Conservation (phyloP, 495 filamentous ascomycete genomes). For the Neurospora sp. region DNA sequence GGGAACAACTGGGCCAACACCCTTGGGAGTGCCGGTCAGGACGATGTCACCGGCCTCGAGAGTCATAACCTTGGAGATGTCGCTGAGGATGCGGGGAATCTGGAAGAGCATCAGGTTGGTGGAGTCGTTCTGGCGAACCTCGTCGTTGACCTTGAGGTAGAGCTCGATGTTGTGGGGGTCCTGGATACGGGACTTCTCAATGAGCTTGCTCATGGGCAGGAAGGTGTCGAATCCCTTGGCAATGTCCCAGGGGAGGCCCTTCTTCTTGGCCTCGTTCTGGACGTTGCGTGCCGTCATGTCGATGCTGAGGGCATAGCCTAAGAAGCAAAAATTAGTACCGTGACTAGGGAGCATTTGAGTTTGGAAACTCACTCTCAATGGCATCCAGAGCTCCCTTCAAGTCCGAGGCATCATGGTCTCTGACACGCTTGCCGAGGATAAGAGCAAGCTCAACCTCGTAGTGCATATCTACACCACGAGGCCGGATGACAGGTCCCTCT, state of each 20-base stretch:
- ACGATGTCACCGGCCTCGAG: conserved; percentile 87
- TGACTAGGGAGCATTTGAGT: not conserved
- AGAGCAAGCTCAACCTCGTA: conserved; percentile 93
- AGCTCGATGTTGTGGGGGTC: conserved; percentile 84
- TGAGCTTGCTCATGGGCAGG: conserved; percentile 69
- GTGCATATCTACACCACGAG: conserved; percentile 72
- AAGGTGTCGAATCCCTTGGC: conserved; percentile 98
- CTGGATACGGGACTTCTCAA: conserved; percentile 65
- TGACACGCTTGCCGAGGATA: conserved; percentile 68
- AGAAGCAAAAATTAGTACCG: not conserved
- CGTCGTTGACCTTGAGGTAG: conserved; percentile 67
- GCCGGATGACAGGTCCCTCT: conserved; percentile 72
- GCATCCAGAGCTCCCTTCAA: conserved; percentile 50
- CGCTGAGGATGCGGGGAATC: conserved; percentile 75
- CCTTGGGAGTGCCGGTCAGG: conserved; percentile 92
- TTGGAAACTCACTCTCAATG: conserved; percentile 39
- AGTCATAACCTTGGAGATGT: conserved; percentile 91
- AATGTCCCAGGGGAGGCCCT: conserved; percentile 92
- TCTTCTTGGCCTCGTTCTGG: conserved; percentile 92
- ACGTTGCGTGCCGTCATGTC: conserved; percentile 92
- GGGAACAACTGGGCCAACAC: conserved; percentile 73
- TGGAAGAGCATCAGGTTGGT: conserved; percentile 86
- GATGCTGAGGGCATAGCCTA: conserved; percentile 71
- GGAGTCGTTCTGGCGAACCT: conserved; percentile 68
- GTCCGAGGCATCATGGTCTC: conserved; percentile 61